A percentile compares a stretch with the other conserved stretches of the same genome.
Conservation (phyloP, 106 monocot species). For the Gastrodia elata region DNA sequence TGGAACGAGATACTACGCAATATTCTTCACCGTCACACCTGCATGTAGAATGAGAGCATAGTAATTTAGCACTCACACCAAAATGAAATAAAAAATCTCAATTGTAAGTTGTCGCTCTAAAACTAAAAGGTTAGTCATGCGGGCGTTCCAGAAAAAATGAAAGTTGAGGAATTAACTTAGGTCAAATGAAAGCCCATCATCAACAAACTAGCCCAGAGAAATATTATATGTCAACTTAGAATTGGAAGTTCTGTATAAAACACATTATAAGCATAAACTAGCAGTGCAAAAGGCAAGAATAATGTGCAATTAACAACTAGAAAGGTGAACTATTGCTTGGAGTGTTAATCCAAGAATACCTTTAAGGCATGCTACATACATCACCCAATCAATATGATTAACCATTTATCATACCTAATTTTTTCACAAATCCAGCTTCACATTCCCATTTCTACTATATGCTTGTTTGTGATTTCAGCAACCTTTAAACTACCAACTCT, state of each 20-base stretch:
- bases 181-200: background rate
- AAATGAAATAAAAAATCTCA: background rate
- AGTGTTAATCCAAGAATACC: too few species aligned
- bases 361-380: too few species aligned
- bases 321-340: background rate
- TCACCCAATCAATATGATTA: too few species aligned
- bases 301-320: background rate
- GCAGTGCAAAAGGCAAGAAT: background rate
- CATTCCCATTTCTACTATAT: too few species aligned
- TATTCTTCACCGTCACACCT: background rate
- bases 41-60: background rate
- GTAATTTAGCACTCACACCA: background rate
- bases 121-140: background rate
- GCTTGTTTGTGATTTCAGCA: too few species aligned
- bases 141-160: background rate
- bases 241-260: background rate
- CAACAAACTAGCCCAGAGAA: background rate
- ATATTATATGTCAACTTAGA: background rate
- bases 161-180: background rate
- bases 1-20: background rate
- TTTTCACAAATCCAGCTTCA: too few species aligned
- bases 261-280: too few species aligned
- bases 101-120: background rate
- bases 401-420: too few species aligned
- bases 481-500: too few species aligned